Conservation (phyloP, 805 yeast genomes). For the Wickerhamomyces rabaulensis region DNA sequence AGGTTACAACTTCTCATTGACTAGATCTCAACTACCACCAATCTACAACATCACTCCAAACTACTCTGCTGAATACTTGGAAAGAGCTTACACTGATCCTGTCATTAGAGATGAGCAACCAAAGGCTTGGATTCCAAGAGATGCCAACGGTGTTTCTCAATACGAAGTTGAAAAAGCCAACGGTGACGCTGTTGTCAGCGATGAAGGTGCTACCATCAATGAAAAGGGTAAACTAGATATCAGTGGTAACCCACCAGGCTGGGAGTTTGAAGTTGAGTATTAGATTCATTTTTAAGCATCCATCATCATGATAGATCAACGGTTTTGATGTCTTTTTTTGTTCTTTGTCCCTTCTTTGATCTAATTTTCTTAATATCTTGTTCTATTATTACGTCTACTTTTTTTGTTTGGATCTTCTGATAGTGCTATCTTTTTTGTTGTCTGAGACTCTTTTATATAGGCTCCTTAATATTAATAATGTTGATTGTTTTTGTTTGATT, state of each 20-base stretch:
- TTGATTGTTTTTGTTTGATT: neutral
- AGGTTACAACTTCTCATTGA: constrained; percentile 38
- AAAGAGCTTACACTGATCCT: constrained; percentile 47
- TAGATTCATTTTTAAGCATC: neutral
- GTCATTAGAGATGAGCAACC: constrained; percentile 53
- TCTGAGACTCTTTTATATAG: too few species aligned
- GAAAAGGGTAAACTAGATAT: constrained; percentile 51
- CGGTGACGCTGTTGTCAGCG: constrained; percentile 50
- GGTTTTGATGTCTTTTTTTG: neutral
- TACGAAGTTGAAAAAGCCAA: constrained; percentile 51
- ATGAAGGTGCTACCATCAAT: constrained; percentile 51
- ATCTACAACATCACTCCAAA: constrained; percentile 27
- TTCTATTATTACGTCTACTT: neutral
- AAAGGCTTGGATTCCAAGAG: constrained; percentile 66
- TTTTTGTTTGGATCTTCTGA: neutral
- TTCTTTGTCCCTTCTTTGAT: neutral
- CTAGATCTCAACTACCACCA: constrained; percentile 36
- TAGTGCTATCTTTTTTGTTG: too few species aligned
- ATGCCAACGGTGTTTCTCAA: constrained; percentile 60
- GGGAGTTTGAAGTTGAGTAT: constrained; percentile 33
- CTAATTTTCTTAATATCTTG: neutral
- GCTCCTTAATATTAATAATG: neutral
- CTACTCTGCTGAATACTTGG: constrained; percentile 27
- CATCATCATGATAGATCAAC: neutral
- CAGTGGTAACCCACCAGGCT: constrained; percentile 68